Conservation (phyloP, 495 filamentous ascomycete genomes). For the Aspergillus steynii region DNA sequence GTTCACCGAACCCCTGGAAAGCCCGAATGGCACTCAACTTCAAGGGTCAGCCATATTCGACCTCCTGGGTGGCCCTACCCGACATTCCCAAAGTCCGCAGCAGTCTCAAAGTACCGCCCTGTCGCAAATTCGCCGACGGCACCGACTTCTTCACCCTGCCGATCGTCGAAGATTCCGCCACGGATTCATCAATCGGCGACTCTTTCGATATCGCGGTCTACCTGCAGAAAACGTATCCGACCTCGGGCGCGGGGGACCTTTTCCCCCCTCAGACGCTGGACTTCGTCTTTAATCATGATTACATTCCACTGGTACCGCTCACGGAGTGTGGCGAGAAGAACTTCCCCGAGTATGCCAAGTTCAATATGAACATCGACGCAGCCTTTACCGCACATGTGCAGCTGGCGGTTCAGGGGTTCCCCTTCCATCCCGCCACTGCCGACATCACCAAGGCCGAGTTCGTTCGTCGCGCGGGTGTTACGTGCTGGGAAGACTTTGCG, state of each 20-base stretch:
- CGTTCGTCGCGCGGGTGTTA: conserved; percentile 40
- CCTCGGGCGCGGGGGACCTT: conserved; percentile 37
- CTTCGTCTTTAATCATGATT: conserved; percentile 17
- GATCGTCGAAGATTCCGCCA: conserved; percentile 50
- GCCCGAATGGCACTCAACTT: conserved; percentile 59
- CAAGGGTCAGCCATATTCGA: conserved; percentile 53
- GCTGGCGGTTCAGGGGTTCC: conserved; percentile 36
- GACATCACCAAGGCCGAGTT: conserved; percentile 47
- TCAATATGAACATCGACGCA: conserved; percentile 53
- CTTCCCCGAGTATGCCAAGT: conserved; percentile 28
- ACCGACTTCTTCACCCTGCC: conserved; percentile 60
- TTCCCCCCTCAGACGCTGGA: conserved; percentile 40
- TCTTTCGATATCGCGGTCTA: conserved; percentile 63
- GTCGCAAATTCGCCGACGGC: conserved; percentile 58
- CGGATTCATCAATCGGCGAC: conserved; percentile 50
- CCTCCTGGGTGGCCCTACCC: conserved; percentile 52
- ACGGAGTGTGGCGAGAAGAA: conserved; percentile 21
- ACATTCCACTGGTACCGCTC: conserved; percentile 26
- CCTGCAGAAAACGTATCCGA: conserved; percentile 50
- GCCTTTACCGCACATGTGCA: conserved; percentile 43
- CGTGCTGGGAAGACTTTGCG: conserved; percentile 48
- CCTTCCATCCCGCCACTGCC: conserved; percentile 44
- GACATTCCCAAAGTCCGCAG: conserved; percentile 49
- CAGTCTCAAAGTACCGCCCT: conserved; percentile 42
- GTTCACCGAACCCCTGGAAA: conserved; percentile 62